Percentiles rank a stretch among this genome's conserved stretches.
These are phyloP conservation scores for Leptographium radiaticola DNA, from an alignment of 2,329 filamentous ascomycete genomes.

Conservation along the genomic window DNA sequence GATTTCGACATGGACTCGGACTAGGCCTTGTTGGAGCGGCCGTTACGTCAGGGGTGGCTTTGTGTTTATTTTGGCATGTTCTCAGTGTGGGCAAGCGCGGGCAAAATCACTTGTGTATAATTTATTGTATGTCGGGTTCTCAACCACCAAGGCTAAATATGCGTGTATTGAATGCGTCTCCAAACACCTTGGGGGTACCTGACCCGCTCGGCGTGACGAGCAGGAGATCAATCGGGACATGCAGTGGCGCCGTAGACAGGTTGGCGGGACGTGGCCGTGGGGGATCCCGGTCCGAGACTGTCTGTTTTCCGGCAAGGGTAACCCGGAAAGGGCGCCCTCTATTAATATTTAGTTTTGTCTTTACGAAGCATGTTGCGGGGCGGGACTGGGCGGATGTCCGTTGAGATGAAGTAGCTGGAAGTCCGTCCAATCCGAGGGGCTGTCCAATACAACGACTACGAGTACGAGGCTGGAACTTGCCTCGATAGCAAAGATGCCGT, in stretches of 20 bases:
- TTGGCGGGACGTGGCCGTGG: neutral
- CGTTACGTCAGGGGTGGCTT: neutral
- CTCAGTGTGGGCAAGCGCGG: too few species aligned
- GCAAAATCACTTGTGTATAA: neutral
- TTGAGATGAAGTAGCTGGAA: neutral
- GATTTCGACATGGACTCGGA: conserved; percentile 20
- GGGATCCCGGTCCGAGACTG: too few species aligned
- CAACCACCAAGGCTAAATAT: neutral
- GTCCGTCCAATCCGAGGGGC: too few species aligned
- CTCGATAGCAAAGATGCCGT: too few species aligned
- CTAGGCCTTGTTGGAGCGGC: neutral
- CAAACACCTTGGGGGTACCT: neutral
- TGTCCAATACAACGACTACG: too few species aligned
- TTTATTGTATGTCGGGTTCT: neutral
- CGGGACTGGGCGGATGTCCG: neutral
- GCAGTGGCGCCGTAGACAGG: neutral
- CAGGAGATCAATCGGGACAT: neutral
- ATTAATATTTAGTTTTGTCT: neutral
- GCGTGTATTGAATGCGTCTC: neutral
- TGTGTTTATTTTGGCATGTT: neutral
- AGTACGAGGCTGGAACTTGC: too few species aligned
- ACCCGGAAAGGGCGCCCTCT: neutral
- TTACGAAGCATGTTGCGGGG: neutral
- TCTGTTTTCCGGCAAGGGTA: neutral
- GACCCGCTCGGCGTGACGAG: neutral